Evolutionary conservation across 495 filamentous ascomycete genomes (phyloP), one percentile per base, ranked within the genome.

Genomic region (Aspergillus steynii): DNA sequence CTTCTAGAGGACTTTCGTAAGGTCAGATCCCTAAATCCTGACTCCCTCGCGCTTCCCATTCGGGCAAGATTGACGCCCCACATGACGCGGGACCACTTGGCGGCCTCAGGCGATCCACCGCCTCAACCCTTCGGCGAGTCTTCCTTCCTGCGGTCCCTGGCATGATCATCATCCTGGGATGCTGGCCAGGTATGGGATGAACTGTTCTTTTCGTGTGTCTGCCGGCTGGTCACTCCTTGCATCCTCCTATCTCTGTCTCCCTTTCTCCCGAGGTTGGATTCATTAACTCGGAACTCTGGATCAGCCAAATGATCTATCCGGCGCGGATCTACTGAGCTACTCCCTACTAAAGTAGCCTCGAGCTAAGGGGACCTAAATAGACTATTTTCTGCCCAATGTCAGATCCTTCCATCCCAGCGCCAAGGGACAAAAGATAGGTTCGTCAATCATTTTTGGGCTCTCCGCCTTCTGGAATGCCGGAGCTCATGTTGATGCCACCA

Each of bases 401-500:
- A 29, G 51, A 53, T 53, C 51, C 26, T 31, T 29, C 29, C 51
- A 29, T 53, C 3, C 46, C 55, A 34, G 26, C 29, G 26, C 55
- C 55, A 49, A 58, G 55, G 47, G 55, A 10, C 51, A 25, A 29
- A 10, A 6, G 51, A 29, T 53, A 47, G 56, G 57, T 63, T 58
- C 61, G 56, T 54, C 61, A 56, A 53, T 63, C 61, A 42, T 6
- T 61, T 52, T 57, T 53, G 49, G 45, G 50, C 61, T 57, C 59
- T 58, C 49, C 60, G 54, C 60, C 28, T 42, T 34, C 29, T 62
- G 60, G 60, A 62, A 62, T 61, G 58, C 46, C 29, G 37, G 10
- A 14, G 8, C 37, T 42, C 37, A 42, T 42, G 37, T 42, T 15
- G 7, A 42, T 2, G 34, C 37, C 9, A 42, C 5, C 0, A 3